A percentile compares a stretch with the other conserved stretches of the same genome.
phyloP scores from a whole-genome alignment of 495 filamentous ascomycete species.

The Schizothecium vesticola region DNA sequence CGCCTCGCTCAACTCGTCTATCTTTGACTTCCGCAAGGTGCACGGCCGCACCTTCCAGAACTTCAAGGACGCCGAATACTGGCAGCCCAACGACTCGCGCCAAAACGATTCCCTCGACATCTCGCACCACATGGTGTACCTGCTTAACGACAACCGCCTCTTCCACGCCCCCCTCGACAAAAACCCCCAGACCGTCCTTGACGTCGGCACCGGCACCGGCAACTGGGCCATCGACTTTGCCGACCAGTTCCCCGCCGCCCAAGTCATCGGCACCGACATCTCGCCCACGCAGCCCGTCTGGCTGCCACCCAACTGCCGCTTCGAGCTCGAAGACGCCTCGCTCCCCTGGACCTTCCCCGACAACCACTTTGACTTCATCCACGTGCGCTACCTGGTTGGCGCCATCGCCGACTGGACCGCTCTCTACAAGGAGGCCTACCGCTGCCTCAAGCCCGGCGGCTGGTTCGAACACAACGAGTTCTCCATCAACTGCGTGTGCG shows the following conservation, averaged over 20 bases:
- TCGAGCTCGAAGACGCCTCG: conserved; percentile 48
- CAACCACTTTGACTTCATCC: conserved; percentile 54
- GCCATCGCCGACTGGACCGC: conserved; percentile 48
- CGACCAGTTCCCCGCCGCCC: conserved; percentile 45
- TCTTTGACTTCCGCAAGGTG: conserved; percentile 26
- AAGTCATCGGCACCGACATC: conserved; percentile 50
- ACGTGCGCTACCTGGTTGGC: conserved; percentile 38
- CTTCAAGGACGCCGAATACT: conserved; percentile 7
- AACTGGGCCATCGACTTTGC: conserved; percentile 19
- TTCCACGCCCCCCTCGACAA: conserved; percentile 43
- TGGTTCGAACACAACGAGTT: conserved; percentile 18
- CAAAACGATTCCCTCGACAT: conserved; percentile 34
- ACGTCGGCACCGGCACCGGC: conserved; percentile 49
- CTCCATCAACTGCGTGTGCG: conserved; percentile 20
- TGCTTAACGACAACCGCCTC: conserved; percentile 14
- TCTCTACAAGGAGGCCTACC: conserved; percentile 33
- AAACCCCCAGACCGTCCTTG: conserved; percentile 48
- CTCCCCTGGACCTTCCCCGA: conserved; percentile 39
- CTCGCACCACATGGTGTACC: conserved; percentile 31
- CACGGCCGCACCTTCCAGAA: conserved; percentile 25
- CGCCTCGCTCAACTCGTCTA: conserved; percentile 25
- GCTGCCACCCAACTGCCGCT: conserved; percentile 44
- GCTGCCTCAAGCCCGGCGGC: conserved; percentile 22
- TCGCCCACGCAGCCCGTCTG: conserved; percentile 39
- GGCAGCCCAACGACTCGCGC: conserved; percentile 32